Percentiles rank a stretch among this genome's conserved stretches.
Conservation (phyloP, 1,139 yeast species). For the Pichia sp. region DNA sequence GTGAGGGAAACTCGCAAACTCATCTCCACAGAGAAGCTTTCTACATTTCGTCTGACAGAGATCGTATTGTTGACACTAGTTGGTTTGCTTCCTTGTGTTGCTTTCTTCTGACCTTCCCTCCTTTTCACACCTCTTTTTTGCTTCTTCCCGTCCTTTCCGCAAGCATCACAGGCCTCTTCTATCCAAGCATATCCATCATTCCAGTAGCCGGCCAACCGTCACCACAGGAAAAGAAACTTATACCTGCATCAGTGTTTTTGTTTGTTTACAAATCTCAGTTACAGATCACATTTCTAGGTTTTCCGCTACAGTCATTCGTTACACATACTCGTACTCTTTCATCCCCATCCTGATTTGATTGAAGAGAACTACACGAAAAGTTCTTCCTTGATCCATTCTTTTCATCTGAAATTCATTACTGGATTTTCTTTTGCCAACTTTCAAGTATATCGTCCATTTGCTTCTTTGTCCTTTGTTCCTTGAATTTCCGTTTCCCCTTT, state of each 20-base stretch:
- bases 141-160: neutral
- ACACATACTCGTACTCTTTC: neutral
- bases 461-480: neutral
- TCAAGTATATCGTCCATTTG: neutral
- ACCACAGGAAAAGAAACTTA: neutral
- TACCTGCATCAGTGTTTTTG: neutral
- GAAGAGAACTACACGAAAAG: neutral
- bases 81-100: neutral
- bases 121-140: neutral
- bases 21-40: slow-evolving; percentile 1
- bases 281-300: slow-evolving; percentile 2
- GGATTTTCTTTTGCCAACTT: neutral
- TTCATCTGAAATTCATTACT: neutral
- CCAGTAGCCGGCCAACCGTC: neutral
- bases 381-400: neutral
- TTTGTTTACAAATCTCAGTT: slow-evolving; percentile 5
- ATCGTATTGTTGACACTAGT: neutral
- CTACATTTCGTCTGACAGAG: neutral
- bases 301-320: neutral
- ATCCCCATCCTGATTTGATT: neutral
- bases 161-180: neutral
- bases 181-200: neutral
- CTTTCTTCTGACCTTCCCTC: neutral
- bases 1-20: neutral
- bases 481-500: neutral